Base-by-base conservation (phyloP, 1,139 yeast genomes). In the Magnusiomyces clavatus region DNA sequence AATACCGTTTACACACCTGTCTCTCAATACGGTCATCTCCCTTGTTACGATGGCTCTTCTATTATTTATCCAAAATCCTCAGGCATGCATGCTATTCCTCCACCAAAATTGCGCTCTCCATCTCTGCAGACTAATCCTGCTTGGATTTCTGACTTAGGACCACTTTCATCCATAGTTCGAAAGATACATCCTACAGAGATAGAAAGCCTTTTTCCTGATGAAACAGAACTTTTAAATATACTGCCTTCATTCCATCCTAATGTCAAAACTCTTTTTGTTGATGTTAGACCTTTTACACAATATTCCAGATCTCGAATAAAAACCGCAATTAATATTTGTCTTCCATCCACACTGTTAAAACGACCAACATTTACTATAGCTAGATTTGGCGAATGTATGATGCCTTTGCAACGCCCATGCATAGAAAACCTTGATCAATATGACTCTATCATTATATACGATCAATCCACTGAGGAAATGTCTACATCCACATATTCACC, bases 331-430 rank as follows among this genome's bases (percentile, higher is more conserved):
- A 84, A 84, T 62, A 75, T 86, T 38, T 83, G 90, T 61, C 70
- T 86, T 24, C 95, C 95, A 1, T 81, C 92, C 17, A 86, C 95
- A 1, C 71, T 87, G 47, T 69, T 87, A 57, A 83, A 83, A 63
- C 76, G 96, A 56, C 73, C 78, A 40, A 81, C 78, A 54, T 86
- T 83, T 61, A 77, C 78, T 16, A 69, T 86, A 51, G 58, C 70
- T 52, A 68, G 83, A 58, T 77, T 84, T 57, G 68, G 81, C 45
- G 81, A 79, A 53, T 79, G 86, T 39, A 74, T 83, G 64, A 66
- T 71, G 16, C 65, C 69, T 2, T 58, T 64, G 11, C 75, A 73
- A 57, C 68, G 69, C 39, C 57, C 53, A 38, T 58, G 52, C 11
- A 55, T 76, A 2, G 60, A 61, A 49, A 53, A 57, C 14, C 56